Evolutionary conservation across 768 basidiomycete species (phyloP), one percentile per base, ranked within the genome.

Genomic region (Rhizopogon vinicolor): DNA sequence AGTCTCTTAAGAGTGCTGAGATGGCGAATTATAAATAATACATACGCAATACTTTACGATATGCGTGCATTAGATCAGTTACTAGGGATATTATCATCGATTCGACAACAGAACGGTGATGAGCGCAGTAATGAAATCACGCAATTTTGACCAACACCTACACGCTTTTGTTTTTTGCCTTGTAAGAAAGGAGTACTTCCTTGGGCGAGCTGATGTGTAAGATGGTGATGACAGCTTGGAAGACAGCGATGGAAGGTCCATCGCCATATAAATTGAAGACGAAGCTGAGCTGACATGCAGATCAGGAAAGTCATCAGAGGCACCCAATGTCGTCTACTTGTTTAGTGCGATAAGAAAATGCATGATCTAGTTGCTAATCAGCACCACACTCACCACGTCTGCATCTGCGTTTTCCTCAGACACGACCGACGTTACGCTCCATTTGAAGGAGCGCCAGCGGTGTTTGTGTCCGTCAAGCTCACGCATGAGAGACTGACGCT

Each of bases 391-490:
- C 22, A 49, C 46, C 46, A 49, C 19, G 14, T 49, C 46, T 22
- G 14, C 33, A 37, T 49, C 33, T 37, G 14, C 14, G 19, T 8
- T 37, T 9, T 22, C 46, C 14, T 49, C 33, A 5, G 35, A 9
- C 33, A 49, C 14, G 33, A 14, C 8, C 33, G 19, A 22, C 14
- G 14, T 35, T 16, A 14, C 19, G 18, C 22, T 35, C 46, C 46
- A 49, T 37, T 14, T 49, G 14, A 49, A 16, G 33, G 46, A 49
- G 19, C 46, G 33, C 46, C 46, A 49, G 22, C 46, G 46, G 19
- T 37, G 46, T 37, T 49, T 49, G 46, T 49, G 46, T n/a, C 33
- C 14, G 22, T 49, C 46, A 14, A 49, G 46, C 46, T 49, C 46
- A 49, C 46, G 3, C 46, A 37, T 49, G 33, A 49, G 46, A 19